Conservation (phyloP, 768 basidiomycete genomes). For the Suillus tomentosus region DNA sequence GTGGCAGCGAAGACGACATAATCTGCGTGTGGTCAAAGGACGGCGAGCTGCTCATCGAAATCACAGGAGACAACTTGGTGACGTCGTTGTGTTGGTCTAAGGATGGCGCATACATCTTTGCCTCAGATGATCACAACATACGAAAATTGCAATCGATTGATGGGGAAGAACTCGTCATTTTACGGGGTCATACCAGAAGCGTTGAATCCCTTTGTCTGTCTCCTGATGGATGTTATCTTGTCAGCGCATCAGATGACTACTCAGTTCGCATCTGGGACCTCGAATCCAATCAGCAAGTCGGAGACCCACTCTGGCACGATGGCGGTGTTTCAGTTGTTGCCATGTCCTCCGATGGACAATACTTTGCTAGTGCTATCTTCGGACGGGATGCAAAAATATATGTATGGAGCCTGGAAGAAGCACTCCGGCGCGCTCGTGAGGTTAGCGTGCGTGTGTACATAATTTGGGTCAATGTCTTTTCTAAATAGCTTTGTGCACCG, state of each 20-base stretch:
- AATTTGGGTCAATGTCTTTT: not conserved
- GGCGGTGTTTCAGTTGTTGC: constrained; percentile 80
- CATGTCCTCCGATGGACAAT: constrained; percentile 68
- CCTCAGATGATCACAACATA: not conserved
- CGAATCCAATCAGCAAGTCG: not conserved
- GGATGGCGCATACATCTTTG: not conserved
- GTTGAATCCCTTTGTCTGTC: not conserved
- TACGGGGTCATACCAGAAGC: not conserved
- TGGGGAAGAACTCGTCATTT: not conserved
- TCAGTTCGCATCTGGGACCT: constrained; percentile 6
- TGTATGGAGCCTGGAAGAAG: constrained; percentile 71
- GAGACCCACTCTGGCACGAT: constrained; percentile 64
- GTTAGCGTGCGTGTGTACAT: not conserved
- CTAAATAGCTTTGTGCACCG: not conserved
- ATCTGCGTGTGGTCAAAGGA: not conserved
- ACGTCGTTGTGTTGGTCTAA: not conserved
- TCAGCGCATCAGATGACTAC: not conserved
- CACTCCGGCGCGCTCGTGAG: not conserved
- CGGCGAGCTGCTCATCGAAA: not conserved
- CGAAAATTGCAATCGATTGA: not conserved
- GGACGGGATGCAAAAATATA: constrained; percentile 76
- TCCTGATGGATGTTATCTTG: not conserved
- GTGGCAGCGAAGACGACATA: not conserved
- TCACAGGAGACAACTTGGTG: not conserved
- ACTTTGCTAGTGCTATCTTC: constrained; percentile 64